A percentile compares a stretch with the other conserved stretches of the same genome.
These are phyloP conservation scores for Lagenaria siceraria DNA, from an alignment of 306 rosid species.

Conservation along the genomic window DNA sequence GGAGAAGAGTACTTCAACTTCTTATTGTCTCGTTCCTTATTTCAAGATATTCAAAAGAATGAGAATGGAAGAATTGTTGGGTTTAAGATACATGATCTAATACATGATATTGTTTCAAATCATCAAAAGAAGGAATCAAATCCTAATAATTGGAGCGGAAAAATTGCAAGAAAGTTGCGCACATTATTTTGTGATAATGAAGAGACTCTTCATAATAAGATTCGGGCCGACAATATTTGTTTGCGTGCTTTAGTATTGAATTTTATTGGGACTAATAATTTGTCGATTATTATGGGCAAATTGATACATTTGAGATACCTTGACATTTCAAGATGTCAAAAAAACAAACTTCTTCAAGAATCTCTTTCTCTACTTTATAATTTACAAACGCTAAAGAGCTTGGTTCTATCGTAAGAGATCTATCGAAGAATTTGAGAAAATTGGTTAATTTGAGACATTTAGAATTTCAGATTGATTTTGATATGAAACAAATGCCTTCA, in stretches of 20 bases:
- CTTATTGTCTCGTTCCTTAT: neutral
- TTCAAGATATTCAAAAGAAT: neutral
- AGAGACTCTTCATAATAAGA: rapidly evolving
- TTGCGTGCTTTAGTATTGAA: no score
- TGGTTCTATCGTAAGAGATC: no score
- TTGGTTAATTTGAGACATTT: no score
- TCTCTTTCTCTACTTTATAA: no score
- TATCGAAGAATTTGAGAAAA: no score
- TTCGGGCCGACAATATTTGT: no score
- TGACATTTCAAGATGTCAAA: neutral
- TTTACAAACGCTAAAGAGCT: no score
- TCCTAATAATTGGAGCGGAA: no score
- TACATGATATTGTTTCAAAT: conserved; percentile 6
- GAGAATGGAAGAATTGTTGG: rapidly evolving
- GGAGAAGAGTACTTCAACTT: neutral
- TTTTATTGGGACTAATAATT: no score
- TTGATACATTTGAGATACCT: conserved; percentile 6
- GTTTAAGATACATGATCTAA: conserved; percentile 14
- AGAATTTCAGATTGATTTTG: no score
- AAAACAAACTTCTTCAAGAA: no score
- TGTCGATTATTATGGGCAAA: neutral
- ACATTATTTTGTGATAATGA: neutral
- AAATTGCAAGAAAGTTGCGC: neutral
- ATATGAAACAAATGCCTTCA: no score
- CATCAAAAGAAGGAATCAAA: neutral